Evolutionary conservation across 2,329 filamentous ascomycete species (phyloP), one percentile per base, ranked within the genome.

Genomic region (Hirsutella minnesotensis): DNA sequence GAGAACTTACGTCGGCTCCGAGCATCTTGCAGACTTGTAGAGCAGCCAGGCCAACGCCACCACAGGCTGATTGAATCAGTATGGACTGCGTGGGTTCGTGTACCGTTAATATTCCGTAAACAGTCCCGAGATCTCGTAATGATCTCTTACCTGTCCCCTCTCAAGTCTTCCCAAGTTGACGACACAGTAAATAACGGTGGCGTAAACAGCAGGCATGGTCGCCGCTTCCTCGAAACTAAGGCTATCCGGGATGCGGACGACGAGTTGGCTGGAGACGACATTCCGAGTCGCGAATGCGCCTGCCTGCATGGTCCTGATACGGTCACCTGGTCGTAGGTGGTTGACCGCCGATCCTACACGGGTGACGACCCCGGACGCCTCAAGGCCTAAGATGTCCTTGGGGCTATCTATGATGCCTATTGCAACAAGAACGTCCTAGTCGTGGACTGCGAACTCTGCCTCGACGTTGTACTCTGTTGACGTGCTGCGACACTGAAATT

Each of bases 161-260:
- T 27, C 15, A 8, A 53, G 21, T 13, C 38, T 15, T 2, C 44
- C 51, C 2, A 47, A 8, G 13, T 46, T 39, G 2, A 51, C 13
- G 0, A 53, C 30, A 1, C 41, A 21, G 5, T 47, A 35, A 10
- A 59, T 53, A 0, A 56, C 62, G 0, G 65, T 68, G 2, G 40
- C 39, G 38, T 51, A 66, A 1, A 56, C 54, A 1, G 58, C 43
- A 0, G 62, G 60, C 29, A 67, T 50, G 0, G 60, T 55, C 1
- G 58, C 61, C 1, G 57, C 64, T 2, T 56, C 51, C 8, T 56
- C 55, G 16, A 64, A 64, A 3, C 40, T 46, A 46, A 68, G 51
- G 21, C 36, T 38, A 5, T 56, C 54, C 0, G 63, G 61, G 4
- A 70, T 62, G 5, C 53, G 51, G 37, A 47, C 53, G 0, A 53